These are phyloP conservation scores for Talaromyces funiculosus DNA, from an alignment of 2,329 filamentous ascomycete species.

Conservation along the genomic window DNA sequence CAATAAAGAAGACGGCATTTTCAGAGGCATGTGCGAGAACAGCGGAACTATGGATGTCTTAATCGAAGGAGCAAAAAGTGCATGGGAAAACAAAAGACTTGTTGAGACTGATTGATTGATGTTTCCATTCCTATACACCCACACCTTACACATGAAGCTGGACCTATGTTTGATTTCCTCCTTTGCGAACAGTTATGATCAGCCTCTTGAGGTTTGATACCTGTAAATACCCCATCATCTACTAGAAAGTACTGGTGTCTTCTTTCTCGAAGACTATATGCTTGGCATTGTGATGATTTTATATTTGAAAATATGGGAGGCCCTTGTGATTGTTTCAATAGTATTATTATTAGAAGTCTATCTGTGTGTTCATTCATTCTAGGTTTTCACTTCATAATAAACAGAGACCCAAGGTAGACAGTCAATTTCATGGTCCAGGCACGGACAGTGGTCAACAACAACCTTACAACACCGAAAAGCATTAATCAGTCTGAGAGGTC, in stretches of 20 bases:
- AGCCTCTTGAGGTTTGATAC: neutral
- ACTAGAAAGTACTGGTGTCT: neutral
- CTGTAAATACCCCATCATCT: neutral
- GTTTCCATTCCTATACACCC: neutral
- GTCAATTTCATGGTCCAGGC: neutral
- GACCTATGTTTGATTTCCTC: neutral
- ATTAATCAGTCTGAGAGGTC: neutral
- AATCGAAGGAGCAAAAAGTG: conserved; percentile 49
- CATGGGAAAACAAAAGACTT: conserved; percentile 43
- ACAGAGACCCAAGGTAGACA: neutral
- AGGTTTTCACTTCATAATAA: neutral
- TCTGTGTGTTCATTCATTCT: neutral
- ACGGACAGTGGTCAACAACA: neutral
- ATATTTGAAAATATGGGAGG: neutral
- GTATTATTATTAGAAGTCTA: neutral
- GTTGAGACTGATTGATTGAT: conserved; percentile 10
- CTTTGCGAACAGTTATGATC: neutral
- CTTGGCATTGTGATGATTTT: neutral
- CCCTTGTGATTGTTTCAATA: neutral
- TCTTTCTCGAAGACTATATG: neutral
- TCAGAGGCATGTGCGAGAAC: conserved; percentile 64
- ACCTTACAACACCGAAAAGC: neutral
- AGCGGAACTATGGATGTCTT: conserved; percentile 58
- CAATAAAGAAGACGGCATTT: conserved; percentile 61
- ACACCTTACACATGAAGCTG: neutral